phyloP scores from a whole-genome alignment of 2,329 filamentous ascomycete species.

The Aureobasidium melanogenum region DNA sequence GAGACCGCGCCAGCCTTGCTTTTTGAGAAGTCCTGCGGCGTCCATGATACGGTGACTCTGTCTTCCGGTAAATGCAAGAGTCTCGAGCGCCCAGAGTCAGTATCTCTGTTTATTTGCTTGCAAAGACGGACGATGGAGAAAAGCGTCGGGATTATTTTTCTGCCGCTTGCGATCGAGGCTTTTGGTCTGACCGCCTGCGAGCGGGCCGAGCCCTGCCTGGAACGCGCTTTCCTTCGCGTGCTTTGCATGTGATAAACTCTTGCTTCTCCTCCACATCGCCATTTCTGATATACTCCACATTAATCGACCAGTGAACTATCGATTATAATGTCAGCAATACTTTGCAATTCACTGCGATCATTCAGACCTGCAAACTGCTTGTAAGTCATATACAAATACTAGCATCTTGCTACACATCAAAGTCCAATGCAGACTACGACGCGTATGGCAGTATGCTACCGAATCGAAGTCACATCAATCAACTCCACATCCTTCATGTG shows the following conservation, averaged over 20 bases:
- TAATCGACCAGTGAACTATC: not conserved
- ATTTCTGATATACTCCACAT: too few species aligned
- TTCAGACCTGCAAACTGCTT: not conserved
- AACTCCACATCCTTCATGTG: too few species aligned
- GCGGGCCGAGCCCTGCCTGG: not conserved
- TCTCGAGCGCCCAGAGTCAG: not conserved
- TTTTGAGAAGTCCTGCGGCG: constrained; percentile 69
- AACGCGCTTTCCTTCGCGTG: not conserved
- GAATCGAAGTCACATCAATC: too few species aligned
- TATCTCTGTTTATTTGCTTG: not conserved
- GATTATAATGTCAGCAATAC: not conserved
- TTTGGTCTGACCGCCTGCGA: not conserved
- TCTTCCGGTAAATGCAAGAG: not conserved
- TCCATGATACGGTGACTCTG: constrained; percentile 51
- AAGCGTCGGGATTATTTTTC: constrained; percentile 4
- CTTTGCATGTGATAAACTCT: not conserved
- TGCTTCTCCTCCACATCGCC: not conserved
- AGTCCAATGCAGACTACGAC: not conserved
- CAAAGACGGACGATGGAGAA: not conserved
- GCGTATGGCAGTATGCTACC: not conserved
- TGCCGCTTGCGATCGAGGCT: not conserved
- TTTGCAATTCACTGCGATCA: not conserved
- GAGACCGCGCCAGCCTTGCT: constrained; percentile 82
- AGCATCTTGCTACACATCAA: not conserved
- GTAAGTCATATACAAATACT: not conserved